These are phyloP conservation scores for Leishmania tarentolae DNA, from an alignment of 208 protist genomes.

Conservation along the genomic window DNA sequence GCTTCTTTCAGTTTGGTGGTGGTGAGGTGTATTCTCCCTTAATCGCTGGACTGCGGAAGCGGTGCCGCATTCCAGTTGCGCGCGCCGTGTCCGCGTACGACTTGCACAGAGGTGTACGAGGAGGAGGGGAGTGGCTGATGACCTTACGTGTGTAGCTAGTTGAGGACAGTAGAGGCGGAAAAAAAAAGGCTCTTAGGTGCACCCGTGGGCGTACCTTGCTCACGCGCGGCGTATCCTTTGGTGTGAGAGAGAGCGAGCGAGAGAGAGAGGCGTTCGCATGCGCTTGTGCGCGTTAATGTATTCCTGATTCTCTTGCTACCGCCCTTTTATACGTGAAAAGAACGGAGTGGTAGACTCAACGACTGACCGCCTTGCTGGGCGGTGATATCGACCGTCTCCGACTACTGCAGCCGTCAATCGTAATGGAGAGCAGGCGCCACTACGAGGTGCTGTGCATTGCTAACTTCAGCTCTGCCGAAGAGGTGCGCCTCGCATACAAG, in stretches of 20 bases:
- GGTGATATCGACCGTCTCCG: not conserved
- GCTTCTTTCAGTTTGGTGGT: not conserved
- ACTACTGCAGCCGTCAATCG: not conserved
- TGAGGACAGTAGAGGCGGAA: not conserved
- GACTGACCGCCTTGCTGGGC: not conserved
- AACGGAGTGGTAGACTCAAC: not conserved
- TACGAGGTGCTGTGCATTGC: slow-evolving; percentile 90
- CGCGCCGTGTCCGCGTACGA: not conserved
- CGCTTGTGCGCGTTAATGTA: not conserved
- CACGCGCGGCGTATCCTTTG: not conserved
- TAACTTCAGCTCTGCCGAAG: slow-evolving; percentile 79
- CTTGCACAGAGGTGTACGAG: not conserved
- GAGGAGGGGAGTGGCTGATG: not conserved
- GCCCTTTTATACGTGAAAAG: not conserved
- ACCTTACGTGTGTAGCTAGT: not conserved
- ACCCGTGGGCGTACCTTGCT: not conserved
- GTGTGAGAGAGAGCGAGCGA: not conserved
- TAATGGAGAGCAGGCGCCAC: slow-evolving; percentile 32
- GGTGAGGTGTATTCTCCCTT: not conserved
- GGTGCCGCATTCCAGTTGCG: too few relatives aligned
- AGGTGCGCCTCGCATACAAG: slow-evolving; percentile 94
- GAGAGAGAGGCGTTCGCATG: not conserved
- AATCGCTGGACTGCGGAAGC: not conserved
- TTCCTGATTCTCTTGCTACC: not conserved
- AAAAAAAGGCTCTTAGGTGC: too few relatives aligned